Conservation (phyloP, 352 stramenopile genomes). For the Lagenidium giganteum region DNA sequence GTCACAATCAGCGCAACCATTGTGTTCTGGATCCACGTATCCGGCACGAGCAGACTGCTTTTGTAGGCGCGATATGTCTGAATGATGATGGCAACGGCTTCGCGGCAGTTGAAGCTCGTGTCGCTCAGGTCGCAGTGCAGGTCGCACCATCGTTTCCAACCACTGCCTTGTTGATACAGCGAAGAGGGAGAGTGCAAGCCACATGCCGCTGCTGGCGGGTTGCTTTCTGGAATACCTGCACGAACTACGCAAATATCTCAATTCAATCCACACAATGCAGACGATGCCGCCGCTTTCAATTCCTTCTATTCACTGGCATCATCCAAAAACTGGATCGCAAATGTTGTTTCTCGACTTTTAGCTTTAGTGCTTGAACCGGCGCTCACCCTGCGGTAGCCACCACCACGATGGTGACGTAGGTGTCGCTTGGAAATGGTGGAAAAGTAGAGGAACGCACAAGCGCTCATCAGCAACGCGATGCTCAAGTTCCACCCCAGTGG, state of each 20-base stretch:
- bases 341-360: constrained; percentile 32
- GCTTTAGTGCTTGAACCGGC: constrained; percentile 32
- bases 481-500: constrained; percentile 68
- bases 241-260: neutral
- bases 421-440: constrained; percentile 23
- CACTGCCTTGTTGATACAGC: too few relatives aligned
- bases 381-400: constrained; percentile 33
- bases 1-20: neutral
- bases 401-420: too few relatives aligned
- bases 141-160: too few relatives aligned
- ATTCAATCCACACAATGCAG: neutral
- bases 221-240: neutral
- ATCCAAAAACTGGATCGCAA: constrained; percentile 64
- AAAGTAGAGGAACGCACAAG: constrained; percentile 44
- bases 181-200: too few relatives aligned
- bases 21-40: constrained; percentile 1
- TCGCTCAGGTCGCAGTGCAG: neutral
- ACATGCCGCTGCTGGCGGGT: too few relatives aligned
- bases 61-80: constrained; percentile 6
- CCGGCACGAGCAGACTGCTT: constrained; percentile 1
- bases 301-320: constrained; percentile 55
- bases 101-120: neutral
- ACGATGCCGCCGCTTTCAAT: neutral
- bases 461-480: constrained; percentile 45
- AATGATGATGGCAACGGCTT: neutral